Evolutionary conservation across 331 rosid genomes (phyloP), one percentile per base, ranked within the genome.

Genomic region (Acacia pycnantha): DNA sequence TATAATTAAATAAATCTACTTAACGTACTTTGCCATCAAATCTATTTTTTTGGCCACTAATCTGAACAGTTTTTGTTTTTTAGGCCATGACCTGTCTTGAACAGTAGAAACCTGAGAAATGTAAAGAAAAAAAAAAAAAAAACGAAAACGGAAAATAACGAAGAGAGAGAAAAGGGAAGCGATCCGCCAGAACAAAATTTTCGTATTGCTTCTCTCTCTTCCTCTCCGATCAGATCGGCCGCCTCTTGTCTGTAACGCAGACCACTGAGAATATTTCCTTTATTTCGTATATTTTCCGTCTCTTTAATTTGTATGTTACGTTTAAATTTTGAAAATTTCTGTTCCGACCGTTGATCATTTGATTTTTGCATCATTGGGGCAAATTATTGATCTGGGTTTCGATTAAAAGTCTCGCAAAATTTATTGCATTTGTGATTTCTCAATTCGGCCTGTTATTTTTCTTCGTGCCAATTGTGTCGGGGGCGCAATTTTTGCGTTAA

Each of bases 211-310:
- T 67, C 91, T 82, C 88, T 86, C 90, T 84, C 84, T 85, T 65
- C 83, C 83, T 86, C 88, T 82, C 92, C 91, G 90, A 90, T 89
- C 97, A 50, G 97, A 93, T 93, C 93, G 98, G 92, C 73, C 73
- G 61, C 76, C 74, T 33, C 50, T 68, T 71, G 72, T 87, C 77
- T 51, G 66, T 47, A 77, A 35, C 74, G 66, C 56, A 54, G 77
- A 67, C 79, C 67, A 53, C 83, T 48, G 24, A 27, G 56, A 50
- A 43, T 71, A 65, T 71, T 70, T 0, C 56, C 12, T 51, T 31
- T 74, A n/a, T 51, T 31, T 43, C 18, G 9, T 3, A 14, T 56
- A 54, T 59, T 24, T 76, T 43, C 59, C 26, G 22, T 24, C 44
- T 61, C 43, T 82, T 61, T 83, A 58, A 29, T 77, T 58, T 54